Base-by-base conservation (phyloP, 495 filamentous ascomycete species). In the Penicillium cataractarum region DNA sequence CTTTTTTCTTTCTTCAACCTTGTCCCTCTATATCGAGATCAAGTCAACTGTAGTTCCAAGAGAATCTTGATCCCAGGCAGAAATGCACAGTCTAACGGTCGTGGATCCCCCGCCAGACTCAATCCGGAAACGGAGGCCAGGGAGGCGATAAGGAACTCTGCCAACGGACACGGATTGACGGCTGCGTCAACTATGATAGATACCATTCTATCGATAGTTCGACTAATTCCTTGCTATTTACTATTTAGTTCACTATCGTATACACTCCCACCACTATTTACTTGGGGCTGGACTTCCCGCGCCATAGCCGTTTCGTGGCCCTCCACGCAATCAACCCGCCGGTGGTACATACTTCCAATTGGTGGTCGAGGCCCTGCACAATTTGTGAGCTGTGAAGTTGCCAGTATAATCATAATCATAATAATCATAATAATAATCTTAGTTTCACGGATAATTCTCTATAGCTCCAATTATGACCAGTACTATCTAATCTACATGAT, bases 61-160 rank as follows among this genome's bases (percentile, higher is more conserved):
- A n/a, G n/a, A n/a, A n/a, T n/a, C n/a, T n/a, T n/a, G 29, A 31
- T 31, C 7, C 46, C 22, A 50, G 26, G 46, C 42, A 29, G 24
- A 26, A 27, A 50, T 56, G 22, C 29, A 29, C 5, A 1, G 3
- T 31, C 29, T 57, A 76, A 74, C 68, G 72, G 65, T 70, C 74
- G 70, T 75, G 71, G 71, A 77, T 75, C 72, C 73, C 72, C 75
- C 75, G 65, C 71, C 73, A 72, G 67, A 60, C 75, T 74, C 66
- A 56, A 74, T 67, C 76, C 76, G 76, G 73, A 78, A 77, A 74
- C 74, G 73, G 75, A 50, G 44, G 9, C 44, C 24, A 46, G 21
- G 42, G 21, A n/a, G 46, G 68, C 65, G 70, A 73, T 64, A 69
- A 74, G 64, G 62, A 39, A 39, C 66, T 17, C 61, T 68, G 64